These are phyloP conservation scores for Aspergillus sp. DNA, from an alignment of 2,329 filamentous ascomycete genomes.

Conservation along the genomic window DNA sequence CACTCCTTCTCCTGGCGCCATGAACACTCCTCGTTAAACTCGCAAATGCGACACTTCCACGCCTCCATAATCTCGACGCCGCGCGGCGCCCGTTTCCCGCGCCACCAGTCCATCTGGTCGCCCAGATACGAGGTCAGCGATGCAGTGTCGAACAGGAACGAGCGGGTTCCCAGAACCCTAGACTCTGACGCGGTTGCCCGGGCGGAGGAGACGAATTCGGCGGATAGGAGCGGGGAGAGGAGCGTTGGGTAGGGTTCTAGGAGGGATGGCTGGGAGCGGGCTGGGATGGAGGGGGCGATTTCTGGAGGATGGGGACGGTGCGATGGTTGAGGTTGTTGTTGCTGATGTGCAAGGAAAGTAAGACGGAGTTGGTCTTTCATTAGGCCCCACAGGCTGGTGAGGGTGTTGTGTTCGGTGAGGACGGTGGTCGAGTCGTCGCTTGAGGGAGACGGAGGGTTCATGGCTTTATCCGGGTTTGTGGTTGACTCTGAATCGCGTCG, in stretches of 20 bases:
- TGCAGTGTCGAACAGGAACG: conserved; percentile 57
- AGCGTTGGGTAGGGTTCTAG: conserved; percentile 30
- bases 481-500: no score
- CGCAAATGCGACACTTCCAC: conserved; percentile 78
- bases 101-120: conserved; percentile 79
- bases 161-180: conserved; percentile 44
- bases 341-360: conserved; percentile 35
- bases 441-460: conserved; percentile 6
- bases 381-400: conserved; percentile 51
- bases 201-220: conserved; percentile 32
- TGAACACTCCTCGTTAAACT: conserved; percentile 67
- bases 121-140: conserved; percentile 57
- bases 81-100: conserved; percentile 58
- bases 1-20: conserved; percentile 67
- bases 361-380: conserved; percentile 52
- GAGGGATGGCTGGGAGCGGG: conserved; percentile 23
- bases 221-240: conserved; percentile 37
- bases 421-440: conserved; percentile 42
- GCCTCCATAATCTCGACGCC: conserved; percentile 78
- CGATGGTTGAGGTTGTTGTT: no score
- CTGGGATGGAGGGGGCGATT: conserved; percentile 21
- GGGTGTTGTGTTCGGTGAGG: conserved; percentile 49
- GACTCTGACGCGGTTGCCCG: conserved; percentile 15
- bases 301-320: conserved; percentile 4
- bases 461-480: conserved; percentile 17